Evolutionary conservation across 768 basidiomycete species (phyloP), one percentile per base, ranked within the genome.

Genomic region (Agrocybe praecox): DNA sequence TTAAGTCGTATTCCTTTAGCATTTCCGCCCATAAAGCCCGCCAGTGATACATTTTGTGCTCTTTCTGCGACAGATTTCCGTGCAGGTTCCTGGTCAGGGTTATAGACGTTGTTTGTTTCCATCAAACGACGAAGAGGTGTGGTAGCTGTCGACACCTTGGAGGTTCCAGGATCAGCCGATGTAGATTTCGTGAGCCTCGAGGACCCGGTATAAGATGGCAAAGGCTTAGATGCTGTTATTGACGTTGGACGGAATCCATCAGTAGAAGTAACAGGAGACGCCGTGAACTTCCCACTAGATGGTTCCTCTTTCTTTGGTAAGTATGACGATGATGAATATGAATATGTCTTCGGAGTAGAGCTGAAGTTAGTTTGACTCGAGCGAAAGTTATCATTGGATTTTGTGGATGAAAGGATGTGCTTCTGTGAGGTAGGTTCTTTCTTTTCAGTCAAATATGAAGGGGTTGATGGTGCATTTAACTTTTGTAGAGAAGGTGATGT

Each of bases 21-120:
- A 23, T 78, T 82, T 7, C 92, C 90, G 34, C 92, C 92, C 62
- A 93, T 93, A 68, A 93, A 91, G 2, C 87, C 81, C 0, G 92
- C 91, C 23, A 93, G 79, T 2, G 92, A 94, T 9, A 89, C 85
- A 11, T 85, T 76, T 42, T 81, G 75, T 2, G 78, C 58, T 50
- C 66, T 59, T 72, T 78, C 62, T 22, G 66, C 62, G 19, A 67
- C 58, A 34, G 63, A 57, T 50, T 67, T 59, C 46, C 62, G 58
- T 55, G 62, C 46, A 33, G 49, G 46, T 23, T 64, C 60, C 56
- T 61, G 56, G 57, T 66, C 65, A 33, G 62, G 66, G 57, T 64
- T 69, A 55, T 61, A 60, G 24, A 64, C 61, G 15, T 59, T 63
- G 47, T 69, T 70, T 33, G 48, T 66, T 49, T 67, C 65, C 63